Evolutionary conservation across 495 filamentous ascomycete genomes (phyloP).

Genomic region (Lepraria neglecta): DNA sequence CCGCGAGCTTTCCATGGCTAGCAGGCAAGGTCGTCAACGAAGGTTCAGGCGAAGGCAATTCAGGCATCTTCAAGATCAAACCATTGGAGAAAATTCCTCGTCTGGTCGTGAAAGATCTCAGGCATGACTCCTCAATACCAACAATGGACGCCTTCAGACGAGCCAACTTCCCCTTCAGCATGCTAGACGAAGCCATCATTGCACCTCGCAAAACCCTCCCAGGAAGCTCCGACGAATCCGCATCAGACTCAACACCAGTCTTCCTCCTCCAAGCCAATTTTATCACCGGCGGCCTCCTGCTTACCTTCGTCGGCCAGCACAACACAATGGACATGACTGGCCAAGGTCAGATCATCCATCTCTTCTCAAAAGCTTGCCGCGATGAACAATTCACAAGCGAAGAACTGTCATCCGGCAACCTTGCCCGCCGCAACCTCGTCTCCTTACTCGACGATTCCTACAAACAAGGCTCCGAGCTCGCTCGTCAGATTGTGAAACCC

Average conservation of each 20-base stretch:
- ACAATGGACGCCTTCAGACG: constrained; percentile 38
- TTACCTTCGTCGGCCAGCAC: constrained; percentile 46
- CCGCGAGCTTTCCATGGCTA: constrained; percentile 46
- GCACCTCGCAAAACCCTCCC: constrained; percentile 44
- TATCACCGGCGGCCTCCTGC: constrained; percentile 44
- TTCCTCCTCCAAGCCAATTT: constrained; percentile 50
- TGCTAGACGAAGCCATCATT: constrained; percentile 47
- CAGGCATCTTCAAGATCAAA: constrained; percentile 41
- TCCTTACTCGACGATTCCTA: constrained; percentile 37
- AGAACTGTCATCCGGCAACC: constrained; percentile 44
- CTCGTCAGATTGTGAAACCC: constrained; percentile 32
- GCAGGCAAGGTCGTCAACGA: constrained; percentile 48
- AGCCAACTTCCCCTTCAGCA: constrained; percentile 43
- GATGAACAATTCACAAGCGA: constrained; percentile 39
- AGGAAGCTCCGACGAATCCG: constrained; percentile 20
- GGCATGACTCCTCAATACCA: constrained; percentile 32
- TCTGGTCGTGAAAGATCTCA: constrained; percentile 41
- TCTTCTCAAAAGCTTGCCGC: constrained; percentile 49
- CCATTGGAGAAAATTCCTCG: constrained; percentile 32
- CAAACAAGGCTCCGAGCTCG: constrained; percentile 32
- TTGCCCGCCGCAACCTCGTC: constrained; percentile 38
- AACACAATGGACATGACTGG: constrained; percentile 50
- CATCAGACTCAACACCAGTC: constrained; percentile 36
- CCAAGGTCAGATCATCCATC: constrained; percentile 43
- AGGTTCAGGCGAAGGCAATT: constrained; percentile 30